These are phyloP conservation scores for Paramecium octaurelia DNA, from an alignment of 73 alveolate genomes.

Conservation along the genomic window DNA sequence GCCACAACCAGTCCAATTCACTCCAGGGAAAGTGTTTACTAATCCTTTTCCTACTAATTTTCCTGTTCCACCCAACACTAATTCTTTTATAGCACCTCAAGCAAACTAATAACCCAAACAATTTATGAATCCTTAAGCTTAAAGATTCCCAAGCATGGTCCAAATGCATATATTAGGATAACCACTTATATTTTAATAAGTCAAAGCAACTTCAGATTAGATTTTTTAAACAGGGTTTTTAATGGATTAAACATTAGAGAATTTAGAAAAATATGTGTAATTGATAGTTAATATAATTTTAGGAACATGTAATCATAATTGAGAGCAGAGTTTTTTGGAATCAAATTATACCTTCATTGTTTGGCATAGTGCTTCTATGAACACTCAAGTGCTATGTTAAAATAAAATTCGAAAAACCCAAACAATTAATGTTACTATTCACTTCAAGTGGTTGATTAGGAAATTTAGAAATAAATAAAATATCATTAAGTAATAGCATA, in stretches of 20 bases:
- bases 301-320: not conserved
- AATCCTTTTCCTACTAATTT: not conserved
- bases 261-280: not conserved
- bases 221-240: not conserved
- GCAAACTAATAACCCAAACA: not conserved
- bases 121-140: not conserved
- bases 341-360: not conserved
- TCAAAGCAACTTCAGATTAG: not conserved
- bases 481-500: not conserved
- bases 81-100: too few species aligned
- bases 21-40: not conserved
- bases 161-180: not conserved
- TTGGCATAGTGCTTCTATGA: not conserved
- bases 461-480: not conserved
- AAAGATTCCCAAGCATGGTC: not conserved
- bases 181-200: not conserved
- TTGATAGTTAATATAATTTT: not conserved
- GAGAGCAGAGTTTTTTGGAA: not conserved
- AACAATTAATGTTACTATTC: not conserved
- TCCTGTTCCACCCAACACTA: not conserved
- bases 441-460: not conserved
- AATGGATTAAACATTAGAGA: not conserved
- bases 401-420: not conserved
- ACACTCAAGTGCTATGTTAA: not conserved
- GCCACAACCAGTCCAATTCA: not conserved